Percentiles rank a stretch among this genome's conserved stretches.
Evolutionary conservation across 1,139 yeast species (phyloP).

Genomic region (Kluyveromyces sp.): DNA sequence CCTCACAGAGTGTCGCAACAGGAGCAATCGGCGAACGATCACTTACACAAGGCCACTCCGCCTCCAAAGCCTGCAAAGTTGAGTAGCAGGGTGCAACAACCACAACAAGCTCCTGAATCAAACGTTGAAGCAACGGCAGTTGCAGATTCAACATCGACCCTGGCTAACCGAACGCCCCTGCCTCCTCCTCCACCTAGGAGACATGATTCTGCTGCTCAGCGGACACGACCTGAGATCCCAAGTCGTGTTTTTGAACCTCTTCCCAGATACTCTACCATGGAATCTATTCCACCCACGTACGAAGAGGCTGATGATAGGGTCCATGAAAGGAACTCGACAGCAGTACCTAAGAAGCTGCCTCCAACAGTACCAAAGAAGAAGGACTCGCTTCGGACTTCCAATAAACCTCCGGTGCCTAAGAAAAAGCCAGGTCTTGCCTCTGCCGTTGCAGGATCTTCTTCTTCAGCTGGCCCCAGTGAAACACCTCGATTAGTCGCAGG

Average conservation of each 20-base stretch:
- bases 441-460: constrained; percentile 12
- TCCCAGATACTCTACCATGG: constrained; percentile 3
- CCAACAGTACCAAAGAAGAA: constrained; percentile 22
- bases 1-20: constrained; percentile 18
- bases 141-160: not conserved
- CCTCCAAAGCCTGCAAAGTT: not conserved
- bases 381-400: constrained; percentile 14
- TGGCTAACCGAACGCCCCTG: not conserved
- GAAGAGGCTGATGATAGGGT: not conserved
- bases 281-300: constrained; percentile 2
- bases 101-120: not conserved
- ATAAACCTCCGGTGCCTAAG: constrained; percentile 11
- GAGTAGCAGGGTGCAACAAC: not conserved
- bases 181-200: constrained; percentile 1
- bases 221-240: constrained; percentile 1
- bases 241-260: constrained; percentile 3
- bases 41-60: not conserved
- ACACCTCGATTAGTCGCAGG: not conserved
- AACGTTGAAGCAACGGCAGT: not conserved
- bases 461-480: not conserved
- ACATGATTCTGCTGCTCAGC: not conserved
- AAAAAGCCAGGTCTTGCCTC: constrained; percentile 8
- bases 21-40: not conserved
- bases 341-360: constrained; percentile 14
- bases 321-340: not conserved